Base-by-base conservation (phyloP, 2,329 filamentous ascomycete genomes). In the Aspergillus thermomutatus region DNA sequence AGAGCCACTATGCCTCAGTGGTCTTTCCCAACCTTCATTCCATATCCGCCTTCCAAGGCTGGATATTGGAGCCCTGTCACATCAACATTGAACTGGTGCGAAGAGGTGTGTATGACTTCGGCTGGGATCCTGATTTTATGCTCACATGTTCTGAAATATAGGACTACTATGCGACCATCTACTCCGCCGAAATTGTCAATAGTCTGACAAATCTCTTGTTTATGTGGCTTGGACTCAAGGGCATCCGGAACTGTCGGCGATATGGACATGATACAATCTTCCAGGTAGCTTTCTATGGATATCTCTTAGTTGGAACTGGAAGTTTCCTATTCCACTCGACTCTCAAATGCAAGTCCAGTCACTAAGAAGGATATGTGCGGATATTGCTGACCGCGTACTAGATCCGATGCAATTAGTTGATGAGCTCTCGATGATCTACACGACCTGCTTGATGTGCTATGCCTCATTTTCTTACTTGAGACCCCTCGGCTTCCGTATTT, bases 121-220 rank as follows among this genome's bases (percentile, higher is more conserved):
- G n/a, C 10, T 21, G 49, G 9, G 28, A 40, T 19, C 4, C 28
- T 37, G 9, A 3, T 19, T 2, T 17, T 23, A 4, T 19, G 27
- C 53, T 53, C 41, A 55, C 19, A 53, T 27, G 49, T 23, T 54
- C 3, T 6, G 28, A 34, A 64, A 77, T 5, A 48, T 52, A 92
- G 84, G 89, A 91, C 62, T 89, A 89, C 74, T 88, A 88, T 77
- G 85, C 87, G 40, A 92, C 88, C 3, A 79, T 83, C 46, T 92
- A 92, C 69, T 83, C 86, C 48, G 90, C 90, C 37, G 90, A 92
- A 70, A 85, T 92, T 48, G 83, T 91, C 69, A 93, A 90, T 75
- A 90, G 90, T 3, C 67, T 92, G 31, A 96, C 91, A 34, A 96
- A 96, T 72, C 72, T 89, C 3, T 77, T 94, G 25, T 96, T 96